A percentile compares a stretch with the other conserved stretches of the same genome.
phyloP scores from a whole-genome alignment of 805 yeast species.

The Zygosaccharomyces siamensis region DNA sequence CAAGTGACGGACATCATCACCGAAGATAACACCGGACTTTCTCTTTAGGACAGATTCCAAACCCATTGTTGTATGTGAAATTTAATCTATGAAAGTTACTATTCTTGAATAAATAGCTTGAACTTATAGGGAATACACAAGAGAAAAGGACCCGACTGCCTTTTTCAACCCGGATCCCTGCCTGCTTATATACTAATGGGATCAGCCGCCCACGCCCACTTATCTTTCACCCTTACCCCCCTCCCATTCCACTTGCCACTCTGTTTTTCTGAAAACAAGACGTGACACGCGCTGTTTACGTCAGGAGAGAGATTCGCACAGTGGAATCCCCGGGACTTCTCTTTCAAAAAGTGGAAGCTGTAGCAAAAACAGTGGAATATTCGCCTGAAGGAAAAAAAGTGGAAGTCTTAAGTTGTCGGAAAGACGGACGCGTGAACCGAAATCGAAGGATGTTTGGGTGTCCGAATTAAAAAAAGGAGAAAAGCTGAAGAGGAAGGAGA shows the following conservation, averaged over 20 bases:
- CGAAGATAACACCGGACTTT: slow-evolving; percentile 97
- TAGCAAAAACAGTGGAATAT: background rate
- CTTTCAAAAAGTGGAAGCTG: background rate
- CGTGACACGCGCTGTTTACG: background rate
- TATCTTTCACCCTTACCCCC: background rate
- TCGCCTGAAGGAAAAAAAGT: background rate
- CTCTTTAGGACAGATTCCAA: slow-evolving; percentile 72
- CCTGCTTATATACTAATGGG: background rate
- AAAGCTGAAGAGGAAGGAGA: background rate
- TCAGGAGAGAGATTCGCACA: background rate
- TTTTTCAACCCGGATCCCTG: background rate
- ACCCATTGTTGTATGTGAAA: slow-evolving; percentile 42
- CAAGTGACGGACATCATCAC: slow-evolving; percentile 82
- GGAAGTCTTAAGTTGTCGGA: background rate
- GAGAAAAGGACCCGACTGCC: background rate
- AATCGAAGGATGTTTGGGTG: background rate
- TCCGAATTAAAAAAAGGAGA: background rate
- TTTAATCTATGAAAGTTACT: background rate
- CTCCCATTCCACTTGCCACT: background rate
- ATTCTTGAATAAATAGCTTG: background rate
- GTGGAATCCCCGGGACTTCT: background rate
- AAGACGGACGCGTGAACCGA: background rate
- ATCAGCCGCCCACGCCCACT: background rate
- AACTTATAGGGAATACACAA: background rate
- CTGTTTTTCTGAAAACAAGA: background rate